Evolutionary conservation across 1,284 basidiomycete genomes (phyloP), one percentile per base, ranked within the genome.

Genomic region (Phellopilus nigrolimitatus): DNA sequence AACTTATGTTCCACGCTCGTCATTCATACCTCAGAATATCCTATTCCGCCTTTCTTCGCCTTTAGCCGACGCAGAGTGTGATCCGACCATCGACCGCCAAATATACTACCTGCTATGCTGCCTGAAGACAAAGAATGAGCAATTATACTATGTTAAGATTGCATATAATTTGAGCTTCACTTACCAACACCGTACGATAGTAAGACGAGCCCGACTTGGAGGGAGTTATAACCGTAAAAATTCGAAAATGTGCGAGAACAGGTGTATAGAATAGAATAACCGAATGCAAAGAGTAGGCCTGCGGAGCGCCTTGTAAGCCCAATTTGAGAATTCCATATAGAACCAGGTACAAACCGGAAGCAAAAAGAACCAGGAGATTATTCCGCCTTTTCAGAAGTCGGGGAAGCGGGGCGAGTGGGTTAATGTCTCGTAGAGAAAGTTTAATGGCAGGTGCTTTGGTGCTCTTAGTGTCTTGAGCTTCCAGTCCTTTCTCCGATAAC

Each of bases 81-180:
- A 64, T 95, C 92, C 1, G 85, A 89, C 70, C 81, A 90, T 7
- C 82, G 72, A 0, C 92, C 91, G 7, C 91, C 91, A 0, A 85
- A 57, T 6, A 92, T 57, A 54, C 82, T 86, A 2, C 91, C 91
- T 1, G 69, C 61, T 27, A 91, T 72, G 56, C 76, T 80, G 4
- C 89, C 88, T 65, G 71, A 50, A 3, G 33, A 43, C 15, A 12
- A 47, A 53, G 50, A 52, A 49, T 50, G 17, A 51, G 22, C 30
- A 31, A 28, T 47, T 27, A 10, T 9, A 37, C 13, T 36, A 7
- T 8, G 10, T 21, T 43, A 44, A 12, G 1, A 27, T 40, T 49
- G 21, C 21, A 49, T 34, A 51, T 6, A 30, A 31, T 12, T 28
- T 61, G 19, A 28, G 5, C 19, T 30, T 5, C 49, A 60, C 72